Base-by-base conservation (phyloP, 768 basidiomycete species). In the Lepiota brunneoincarnata region DNA sequence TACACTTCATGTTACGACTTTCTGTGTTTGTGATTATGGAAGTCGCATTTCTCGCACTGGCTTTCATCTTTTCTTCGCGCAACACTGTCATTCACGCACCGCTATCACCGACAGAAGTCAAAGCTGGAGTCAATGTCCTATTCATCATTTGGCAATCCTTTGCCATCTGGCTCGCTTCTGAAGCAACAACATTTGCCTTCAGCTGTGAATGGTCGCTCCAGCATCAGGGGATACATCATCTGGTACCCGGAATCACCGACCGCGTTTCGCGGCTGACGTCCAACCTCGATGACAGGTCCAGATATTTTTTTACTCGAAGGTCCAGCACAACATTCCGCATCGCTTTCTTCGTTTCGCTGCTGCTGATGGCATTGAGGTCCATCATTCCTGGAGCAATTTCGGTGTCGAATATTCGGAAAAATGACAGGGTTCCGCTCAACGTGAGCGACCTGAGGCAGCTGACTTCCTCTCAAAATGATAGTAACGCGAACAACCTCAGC, bases 61-160 rank as follows among this genome's bases (percentile, higher is more conserved):
- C 34, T 17, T 20, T 51, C 26, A 18, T 39, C 10, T 51, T 23
- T 34, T 40, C 26, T 2, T 28, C 17, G 4, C 17, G 17, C 15
- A 26, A 26, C 17, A 15, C 34, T 17, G 6, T 35, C 26, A 21
- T 51, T 26, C n/a, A 28, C n/a, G 31, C 41, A 7, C 39, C 49
- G 34, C 24, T 42, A 17, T 18, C 38, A 1, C 39, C 38, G 24
- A 24, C 38, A 3, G 38, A 40, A 18, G n/a, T 51, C 17, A 51
- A 42, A 26, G 39, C 26, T 20, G 49, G 49, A 11, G 40, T 51
- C 39, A 51, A 7, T 21, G 26, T 51, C 3, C 23, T 51, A 1
- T 51, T 34, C 17, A 51, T 51, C 10, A 15, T 51, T 4, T 51
- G 49, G 49, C 49, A 51, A 7, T n/a, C 39, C 17, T 20, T 51